Percentiles rank a stretch among this genome's conserved stretches.
phyloP scores from a whole-genome alignment of 2,329 filamentous ascomycete genomes.

The Triangularia setosa region DNA sequence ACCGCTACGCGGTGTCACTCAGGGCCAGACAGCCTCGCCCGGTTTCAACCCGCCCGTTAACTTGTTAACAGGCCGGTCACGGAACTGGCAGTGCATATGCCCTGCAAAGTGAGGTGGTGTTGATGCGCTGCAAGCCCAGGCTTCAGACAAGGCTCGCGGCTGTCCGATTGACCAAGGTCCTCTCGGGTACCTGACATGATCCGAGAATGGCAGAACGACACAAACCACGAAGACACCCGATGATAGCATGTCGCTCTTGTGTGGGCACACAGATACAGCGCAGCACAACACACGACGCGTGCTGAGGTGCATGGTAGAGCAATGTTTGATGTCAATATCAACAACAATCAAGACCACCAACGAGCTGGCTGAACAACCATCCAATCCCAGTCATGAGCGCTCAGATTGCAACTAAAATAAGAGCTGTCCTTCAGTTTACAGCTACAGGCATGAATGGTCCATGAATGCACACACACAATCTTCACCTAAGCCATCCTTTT shows the following conservation, averaged over 20 bases:
- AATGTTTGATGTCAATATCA: background rate
- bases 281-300: background rate
- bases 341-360: background rate
- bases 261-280: background rate
- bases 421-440: background rate
- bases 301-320: background rate
- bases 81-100: conserved; percentile 3
- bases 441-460: background rate
- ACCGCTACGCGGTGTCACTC: background rate
- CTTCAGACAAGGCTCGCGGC: background rate
- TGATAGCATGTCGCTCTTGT: background rate
- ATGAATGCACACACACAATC: background rate
- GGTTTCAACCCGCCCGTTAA: background rate
- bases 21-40: background rate
- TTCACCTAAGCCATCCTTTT: background rate
- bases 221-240: background rate
- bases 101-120: conserved; percentile 1
- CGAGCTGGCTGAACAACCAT: background rate
- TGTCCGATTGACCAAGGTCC: background rate
- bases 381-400: background rate
- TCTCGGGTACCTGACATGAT: conserved; percentile 6
- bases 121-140: background rate
- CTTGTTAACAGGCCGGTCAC: background rate
- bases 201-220: background rate
- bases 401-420: background rate